These are phyloP conservation scores for Malus sieversii DNA, from an alignment of 306 rosid species.

Conservation along the genomic window DNA sequence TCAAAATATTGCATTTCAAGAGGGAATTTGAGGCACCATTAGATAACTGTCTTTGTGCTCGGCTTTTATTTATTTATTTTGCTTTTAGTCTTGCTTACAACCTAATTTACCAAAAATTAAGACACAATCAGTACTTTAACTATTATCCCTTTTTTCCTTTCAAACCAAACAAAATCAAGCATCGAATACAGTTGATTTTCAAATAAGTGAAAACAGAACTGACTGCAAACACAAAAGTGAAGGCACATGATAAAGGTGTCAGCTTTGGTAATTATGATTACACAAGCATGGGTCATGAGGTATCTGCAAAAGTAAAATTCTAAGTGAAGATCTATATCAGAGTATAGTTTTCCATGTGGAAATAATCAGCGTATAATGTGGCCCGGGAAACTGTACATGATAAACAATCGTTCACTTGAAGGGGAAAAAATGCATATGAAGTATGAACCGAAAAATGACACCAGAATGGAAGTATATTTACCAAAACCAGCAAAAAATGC, in stretches of 20 bases:
- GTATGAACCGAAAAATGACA: slow-evolving; percentile 1
- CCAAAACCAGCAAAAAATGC: slow-evolving; percentile 95
- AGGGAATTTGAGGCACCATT: background rate
- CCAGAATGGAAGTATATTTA: slow-evolving; percentile 17
- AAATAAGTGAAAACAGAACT: background rate
- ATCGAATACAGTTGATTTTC: background rate
- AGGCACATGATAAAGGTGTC: background rate
- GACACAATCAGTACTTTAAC: background rate
- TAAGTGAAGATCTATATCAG: background rate
- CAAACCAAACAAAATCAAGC: background rate
- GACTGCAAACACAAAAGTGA: background rate
- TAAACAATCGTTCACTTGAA: background rate
- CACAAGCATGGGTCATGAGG: background rate
- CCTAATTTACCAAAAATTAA: background rate
- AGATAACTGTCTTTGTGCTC: background rate
- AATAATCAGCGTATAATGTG: background rate
- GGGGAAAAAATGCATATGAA: slow-evolving; percentile 2
- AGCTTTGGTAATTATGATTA: background rate
- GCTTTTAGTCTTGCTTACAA: background rate
- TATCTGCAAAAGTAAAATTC: background rate
- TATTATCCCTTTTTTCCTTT: background rate
- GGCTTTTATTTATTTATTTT: background rate
- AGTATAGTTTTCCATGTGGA: background rate
- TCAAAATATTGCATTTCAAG: background rate
- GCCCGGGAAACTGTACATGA: background rate